These are phyloP conservation scores for Isatis lusitanica DNA, from an alignment of 441 rosid genomes.

Conservation along the genomic window DNA sequence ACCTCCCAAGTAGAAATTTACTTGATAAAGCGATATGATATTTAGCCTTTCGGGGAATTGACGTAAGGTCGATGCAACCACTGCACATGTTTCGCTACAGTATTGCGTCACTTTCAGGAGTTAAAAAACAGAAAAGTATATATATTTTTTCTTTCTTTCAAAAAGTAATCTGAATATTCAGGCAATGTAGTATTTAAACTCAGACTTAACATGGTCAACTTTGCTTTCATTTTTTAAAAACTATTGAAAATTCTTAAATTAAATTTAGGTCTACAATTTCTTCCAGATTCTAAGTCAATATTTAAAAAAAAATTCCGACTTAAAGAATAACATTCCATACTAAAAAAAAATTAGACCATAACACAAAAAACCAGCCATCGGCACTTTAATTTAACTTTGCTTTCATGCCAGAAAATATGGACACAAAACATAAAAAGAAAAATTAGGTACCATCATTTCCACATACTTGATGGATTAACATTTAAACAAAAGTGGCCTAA, in stretches of 20 bases:
- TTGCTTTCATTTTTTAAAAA: neutral
- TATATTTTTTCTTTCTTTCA: neutral
- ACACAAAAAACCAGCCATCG: too few relatives aligned
- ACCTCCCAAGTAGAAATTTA: neutral
- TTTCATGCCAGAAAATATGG: slow-evolving; percentile 21
- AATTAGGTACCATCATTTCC: neutral
- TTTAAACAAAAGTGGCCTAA: too few relatives aligned
- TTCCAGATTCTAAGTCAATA: too few relatives aligned
- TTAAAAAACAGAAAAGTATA: neutral
- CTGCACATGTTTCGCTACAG: slow-evolving; percentile 8
- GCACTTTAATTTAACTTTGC: neutral
- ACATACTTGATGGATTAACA: neutral
- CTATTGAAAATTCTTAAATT: too few relatives aligned
- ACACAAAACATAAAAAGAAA: neutral
- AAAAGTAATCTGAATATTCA: slow-evolving; percentile 12
- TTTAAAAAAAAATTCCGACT: too few relatives aligned
- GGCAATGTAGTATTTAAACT: slow-evolving; percentile 5
- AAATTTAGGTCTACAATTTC: too few relatives aligned
- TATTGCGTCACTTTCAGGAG: slow-evolving; percentile 24
- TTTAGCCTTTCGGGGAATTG: neutral
- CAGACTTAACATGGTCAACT: neutral
- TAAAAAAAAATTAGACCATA: too few relatives aligned
- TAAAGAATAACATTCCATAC: too few relatives aligned
- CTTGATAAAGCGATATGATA: neutral
- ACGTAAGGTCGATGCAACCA: slow-evolving; percentile 24